Conservation (phyloP, 805 yeast genomes). For the Hanseniaspora clermontiae region DNA sequence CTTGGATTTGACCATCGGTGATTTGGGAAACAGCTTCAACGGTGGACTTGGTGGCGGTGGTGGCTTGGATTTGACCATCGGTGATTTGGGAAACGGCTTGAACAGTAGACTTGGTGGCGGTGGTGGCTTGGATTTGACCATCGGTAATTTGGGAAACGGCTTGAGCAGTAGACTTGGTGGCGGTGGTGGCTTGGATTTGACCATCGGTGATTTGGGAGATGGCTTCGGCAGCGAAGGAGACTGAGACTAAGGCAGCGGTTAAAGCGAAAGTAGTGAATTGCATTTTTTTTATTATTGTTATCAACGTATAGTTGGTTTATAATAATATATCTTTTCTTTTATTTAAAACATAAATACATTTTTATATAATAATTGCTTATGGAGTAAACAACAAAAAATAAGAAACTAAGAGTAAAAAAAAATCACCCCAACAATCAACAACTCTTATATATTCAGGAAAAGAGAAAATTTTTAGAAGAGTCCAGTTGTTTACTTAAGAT, state of each 20-base stretch:
- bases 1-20: constrained; percentile 31
- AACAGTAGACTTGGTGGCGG: constrained; percentile 23
- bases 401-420: no score
- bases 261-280: constrained; percentile 34
- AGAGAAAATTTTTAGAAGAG: no score
- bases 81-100: constrained; percentile 30
- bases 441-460: no score
- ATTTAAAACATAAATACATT: no score
- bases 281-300: not conserved
- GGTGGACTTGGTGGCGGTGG: constrained; percentile 22
- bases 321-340: no score
- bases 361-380: no score
- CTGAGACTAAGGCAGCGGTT: constrained; percentile 51
- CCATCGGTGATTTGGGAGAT: constrained; percentile 24
- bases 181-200: constrained; percentile 22
- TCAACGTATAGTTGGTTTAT: no score
- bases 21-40: constrained; percentile 22
- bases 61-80: constrained; percentile 37
- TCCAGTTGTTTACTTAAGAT: no score
- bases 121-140: constrained; percentile 36
- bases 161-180: constrained; percentile 18
- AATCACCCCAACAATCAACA: no score
- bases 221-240: constrained; percentile 36
- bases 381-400: no score
- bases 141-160: constrained; percentile 33